Evolutionary conservation across 2,329 filamentous ascomycete species (phyloP), one percentile per base, ranked within the genome.

Genomic region (Akanthomyces lecanii): DNA sequence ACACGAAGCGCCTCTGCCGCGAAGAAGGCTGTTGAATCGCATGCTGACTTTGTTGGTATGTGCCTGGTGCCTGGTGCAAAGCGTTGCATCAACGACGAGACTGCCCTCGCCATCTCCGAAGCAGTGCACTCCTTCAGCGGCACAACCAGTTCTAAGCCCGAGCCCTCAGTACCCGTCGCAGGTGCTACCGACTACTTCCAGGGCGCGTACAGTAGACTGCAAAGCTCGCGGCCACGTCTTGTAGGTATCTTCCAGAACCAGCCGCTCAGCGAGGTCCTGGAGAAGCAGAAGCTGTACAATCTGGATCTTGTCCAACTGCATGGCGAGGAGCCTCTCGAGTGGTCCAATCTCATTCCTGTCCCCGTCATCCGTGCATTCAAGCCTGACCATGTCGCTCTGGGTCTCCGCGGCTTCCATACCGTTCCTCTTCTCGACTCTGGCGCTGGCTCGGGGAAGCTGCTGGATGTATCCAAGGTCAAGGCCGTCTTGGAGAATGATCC

Each of bases 161-260:
- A 75, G 2, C 65, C 70, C 2, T 60, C 67, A 14, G 67, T 73
- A 14, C 66, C 71, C 21, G 66, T 71, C 18, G 66, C 70, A 11
- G 67, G 71, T 5, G 81, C 82, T 3, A 82, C 79, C 10, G 91
- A 93, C 72, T 97, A 88, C 76, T 98, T 96, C 73, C 83, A 75
- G n/a, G 75, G 78, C 58, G 78, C 81, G n/a, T 68, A 74, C 28
- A 72, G 75, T 38, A 77, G 79, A 63, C 74, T 88, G 5, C 75
- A 82, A 72, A 72, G 80, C 73, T 72, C 85, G 16, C 77, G 90
- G 11, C 88, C 94, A 0, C 82, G 95, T 3, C 82, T 99, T 0
- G 95, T 97, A 5, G 95, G 95, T 63, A 94, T 99, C 2, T 99
- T 99, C 79, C 89, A 91, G 70, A 90, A 97, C 73, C 94, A 98